phyloP scores from a whole-genome alignment of 1,284 basidiomycete species.

The Phylloboletellus chloephorus region DNA sequence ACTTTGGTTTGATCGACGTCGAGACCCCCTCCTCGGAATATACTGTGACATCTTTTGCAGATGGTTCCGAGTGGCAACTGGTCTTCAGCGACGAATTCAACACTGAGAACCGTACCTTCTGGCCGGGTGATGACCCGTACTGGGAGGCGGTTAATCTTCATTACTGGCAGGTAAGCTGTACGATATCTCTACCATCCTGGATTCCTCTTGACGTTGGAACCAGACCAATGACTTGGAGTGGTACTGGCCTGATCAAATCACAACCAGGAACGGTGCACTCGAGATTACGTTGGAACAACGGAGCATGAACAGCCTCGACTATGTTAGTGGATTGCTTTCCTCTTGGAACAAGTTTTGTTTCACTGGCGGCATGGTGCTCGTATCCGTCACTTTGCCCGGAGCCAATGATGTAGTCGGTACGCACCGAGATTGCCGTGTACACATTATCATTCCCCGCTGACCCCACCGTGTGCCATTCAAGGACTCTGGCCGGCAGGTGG shows the following conservation, averaged over 20 bases:
- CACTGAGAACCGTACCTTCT: constrained; percentile 74
- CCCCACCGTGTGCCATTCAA: constrained; percentile 2
- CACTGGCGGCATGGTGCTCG: constrained; percentile 75
- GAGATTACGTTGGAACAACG: constrained; percentile 71
- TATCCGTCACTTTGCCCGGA: constrained; percentile 80
- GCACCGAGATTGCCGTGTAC: constrained; percentile 39
- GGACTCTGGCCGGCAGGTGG: constrained; percentile 33
- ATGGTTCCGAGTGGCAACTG: constrained; percentile 51
- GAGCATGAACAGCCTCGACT: constrained; percentile 68
- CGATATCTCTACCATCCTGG: not conserved
- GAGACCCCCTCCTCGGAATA: constrained; percentile 49
- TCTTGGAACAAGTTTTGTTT: constrained; percentile 95
- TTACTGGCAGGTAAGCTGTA: constrained; percentile 32
- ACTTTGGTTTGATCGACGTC: constrained; percentile 53
- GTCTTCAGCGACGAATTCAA: constrained; percentile 93
- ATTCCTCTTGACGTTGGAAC: constrained; percentile 2
- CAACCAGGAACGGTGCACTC: constrained; percentile 73
- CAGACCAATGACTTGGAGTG: constrained; percentile 57
- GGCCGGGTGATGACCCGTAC: constrained; percentile 56
- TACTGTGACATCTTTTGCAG: constrained; percentile 42
- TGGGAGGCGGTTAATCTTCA: constrained; percentile 53
- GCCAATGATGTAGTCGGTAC: constrained; percentile 47
- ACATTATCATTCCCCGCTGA: constrained; percentile 24
- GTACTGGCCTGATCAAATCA: constrained; percentile 77
- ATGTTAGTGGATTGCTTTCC: constrained; percentile 65